Conservation (phyloP, 2,329 filamentous ascomycete genomes). For the Ilyonectria mors-panacis region DNA sequence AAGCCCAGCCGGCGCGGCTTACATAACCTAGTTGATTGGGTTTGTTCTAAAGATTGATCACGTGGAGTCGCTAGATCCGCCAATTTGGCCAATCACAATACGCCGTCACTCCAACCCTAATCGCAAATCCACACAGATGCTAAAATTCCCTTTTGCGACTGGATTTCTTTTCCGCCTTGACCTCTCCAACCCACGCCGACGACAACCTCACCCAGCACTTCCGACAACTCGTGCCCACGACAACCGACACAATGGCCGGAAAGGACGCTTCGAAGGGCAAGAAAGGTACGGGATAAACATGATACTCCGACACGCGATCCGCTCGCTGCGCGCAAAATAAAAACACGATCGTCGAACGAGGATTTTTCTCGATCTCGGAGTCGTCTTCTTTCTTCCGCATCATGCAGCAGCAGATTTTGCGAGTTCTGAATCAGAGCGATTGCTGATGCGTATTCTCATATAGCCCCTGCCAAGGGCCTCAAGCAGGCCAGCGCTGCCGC, state of each 20-base stretch:
- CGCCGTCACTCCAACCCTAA: conserved; percentile 42
- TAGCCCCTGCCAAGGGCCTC: conserved; percentile 74
- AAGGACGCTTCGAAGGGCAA: conserved; percentile 58
- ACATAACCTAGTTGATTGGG: conserved; percentile 14
- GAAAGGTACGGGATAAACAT: conserved; percentile 63
- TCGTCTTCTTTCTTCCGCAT: conserved; percentile 58
- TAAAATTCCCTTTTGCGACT: conserved; percentile 40
- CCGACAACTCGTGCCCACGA: conserved; percentile 45
- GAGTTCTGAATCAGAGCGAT: conserved; percentile 80
- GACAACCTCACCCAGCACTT: conserved; percentile 45
- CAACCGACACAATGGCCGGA: conserved; percentile 53
- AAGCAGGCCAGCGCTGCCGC: conserved; percentile 95
- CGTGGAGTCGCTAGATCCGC: conserved; percentile 7
- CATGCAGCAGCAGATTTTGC: conserved; percentile 83
- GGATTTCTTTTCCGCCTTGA: conserved; percentile 33
- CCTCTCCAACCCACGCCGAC: conserved; percentile 40
- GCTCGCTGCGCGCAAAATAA: conserved; percentile 34
- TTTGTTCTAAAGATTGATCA: conserved; percentile 7
- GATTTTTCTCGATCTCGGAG: conserved; percentile 35
- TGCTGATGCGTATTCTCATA: conserved; percentile 75
- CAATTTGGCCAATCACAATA: conserved; percentile 27
- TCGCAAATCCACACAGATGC: conserved; percentile 37
- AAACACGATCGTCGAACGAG: conserved; percentile 33
- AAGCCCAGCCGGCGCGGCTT: conserved; percentile 5
- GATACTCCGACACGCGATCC: conserved; percentile 28